Base-by-base conservation (phyloP, 257 asterid genomes). In the Nicotiana benthamiana region DNA sequence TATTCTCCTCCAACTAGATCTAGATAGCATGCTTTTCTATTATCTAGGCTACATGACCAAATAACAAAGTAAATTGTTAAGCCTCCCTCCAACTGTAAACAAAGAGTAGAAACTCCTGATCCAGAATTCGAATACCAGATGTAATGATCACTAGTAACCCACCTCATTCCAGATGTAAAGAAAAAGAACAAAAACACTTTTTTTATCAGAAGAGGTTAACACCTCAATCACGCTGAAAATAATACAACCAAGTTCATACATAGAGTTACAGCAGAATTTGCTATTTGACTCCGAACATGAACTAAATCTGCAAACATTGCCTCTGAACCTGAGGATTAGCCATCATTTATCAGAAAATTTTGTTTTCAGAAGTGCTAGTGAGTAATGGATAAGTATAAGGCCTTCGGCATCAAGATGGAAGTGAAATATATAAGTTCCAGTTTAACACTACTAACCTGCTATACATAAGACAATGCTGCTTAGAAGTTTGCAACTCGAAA, bases 251-350 rank as follows among this genome's bases (percentile, higher is more conserved):
- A 27, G 28, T 27, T 27, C 28, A 1, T 1, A 27, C 28, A 27
- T 2, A 27, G 28, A 27, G 28, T 27, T 27, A 2, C 28, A 27
- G 28, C 28, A 27, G 28, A 27, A 27, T 27, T 27, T 27, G 28
- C 2, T 27, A 27, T n/a, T n/a, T n/a, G n/a, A n/a, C n/a, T n/a
- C n/a, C n/a, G n/a, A n/a, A n/a, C n/a, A 89, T 95, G 99, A 32
- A 97, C 98, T 40, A 95, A 86, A 95, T 92, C 92, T 11, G 97
- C 93, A 82, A 89, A 95, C 94, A 95, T 91, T 62, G 93, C 90
- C 86, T 95, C 99, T 7, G 99, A 83, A 74, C 99, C 99, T 95
- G 92, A 51, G 75, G 46, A 75, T 43, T 1, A 4, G 74, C 6
- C 15, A 15, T 65, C 24, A 46, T 46, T 1, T 22, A 72, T 46